Base-by-base conservation (phyloP, 2,329 filamentous ascomycete genomes). In the Penicillium capsulatum region DNA sequence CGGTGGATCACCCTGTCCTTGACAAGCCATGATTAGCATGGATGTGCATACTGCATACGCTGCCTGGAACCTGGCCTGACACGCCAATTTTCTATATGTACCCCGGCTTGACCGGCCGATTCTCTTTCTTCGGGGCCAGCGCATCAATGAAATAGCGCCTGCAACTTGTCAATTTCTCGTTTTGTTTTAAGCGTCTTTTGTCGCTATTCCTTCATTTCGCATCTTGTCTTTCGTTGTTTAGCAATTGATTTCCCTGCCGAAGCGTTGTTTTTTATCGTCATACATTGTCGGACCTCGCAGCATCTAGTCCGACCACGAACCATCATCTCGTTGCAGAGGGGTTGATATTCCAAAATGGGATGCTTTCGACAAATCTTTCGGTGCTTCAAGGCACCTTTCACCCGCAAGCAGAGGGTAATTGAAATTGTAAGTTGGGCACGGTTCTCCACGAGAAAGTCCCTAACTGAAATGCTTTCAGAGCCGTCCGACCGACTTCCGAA, bases 401-500 rank as follows among this genome's bases (percentile, higher is more conserved):
- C 43, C 31, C 57, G 55, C 32, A 51, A 57, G 27, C 55, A 54
- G 13, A 54, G 46, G 17, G 51, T 50, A n/a, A 49, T 67, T 42
- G 61, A 65, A 34, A 67, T 67, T 40, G 63, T 67, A 39, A 47
- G 59, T 50, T 40, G n/a, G n/a, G n/a, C 7, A 33, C 9, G 13
- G 2, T 24, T n/a, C 20, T 7, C 9, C 10, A 27, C 17, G 11
- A 14, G n/a, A 14, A 7, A 8, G 14, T 6, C n/a, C 32, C 43
- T 55, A 38, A 55, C 36, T 37, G 19, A n/a, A n/a, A 24, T 34
- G 3, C 11, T 8, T 31, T n/a, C 33, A 70, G 67, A 65, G 67
- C 14, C 58, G 53, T 31, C 67, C 67, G 22, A 70, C 63, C 17
- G 59, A 70, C 50, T 70, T 70, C 42, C 60, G 66, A 26, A 68